These are phyloP conservation scores for Sugiyamaella japonica DNA, from an alignment of 1,139 yeast genomes.

Conservation along the genomic window DNA sequence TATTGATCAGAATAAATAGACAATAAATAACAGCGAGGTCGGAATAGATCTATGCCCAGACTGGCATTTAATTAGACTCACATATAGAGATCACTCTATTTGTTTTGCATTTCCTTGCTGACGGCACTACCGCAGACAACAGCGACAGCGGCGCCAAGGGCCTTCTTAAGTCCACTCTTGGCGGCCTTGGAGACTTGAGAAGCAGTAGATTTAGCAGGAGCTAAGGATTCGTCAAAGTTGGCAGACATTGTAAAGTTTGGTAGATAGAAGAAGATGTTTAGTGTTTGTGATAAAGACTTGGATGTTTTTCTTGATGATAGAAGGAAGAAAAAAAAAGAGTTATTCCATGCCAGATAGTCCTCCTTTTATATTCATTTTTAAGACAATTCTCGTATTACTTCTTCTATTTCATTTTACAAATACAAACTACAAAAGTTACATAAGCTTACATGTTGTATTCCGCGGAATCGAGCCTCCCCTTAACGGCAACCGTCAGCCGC, in stretches of 20 bases:
- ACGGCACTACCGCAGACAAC: conserved; percentile 10
- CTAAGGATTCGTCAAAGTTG: conserved; percentile 18
- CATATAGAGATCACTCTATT: neutral
- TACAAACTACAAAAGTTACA: neutral
- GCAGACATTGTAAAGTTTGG: conserved; percentile 16
- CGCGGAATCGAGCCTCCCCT: neutral
- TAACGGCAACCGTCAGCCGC: neutral
- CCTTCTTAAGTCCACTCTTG: conserved; percentile 17
- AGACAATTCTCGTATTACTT: neutral
- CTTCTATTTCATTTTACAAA: neutral
- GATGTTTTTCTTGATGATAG: neutral
- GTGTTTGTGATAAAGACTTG: neutral
- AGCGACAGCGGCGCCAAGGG: conserved; percentile 4
- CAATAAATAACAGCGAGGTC: neutral
- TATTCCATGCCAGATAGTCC: neutral
- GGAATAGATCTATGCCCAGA: too few relatives aligned
- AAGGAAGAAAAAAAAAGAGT: neutral
- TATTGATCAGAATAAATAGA: too few relatives aligned
- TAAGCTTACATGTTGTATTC: neutral
- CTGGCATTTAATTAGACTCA: neutral
- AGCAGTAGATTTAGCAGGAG: conserved; percentile 24
- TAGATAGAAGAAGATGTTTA: neutral
- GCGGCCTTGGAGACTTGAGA: conserved; percentile 21
- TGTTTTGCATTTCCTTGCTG: conserved; percentile 2
- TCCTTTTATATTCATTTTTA: neutral